Conservation (phyloP, 2,329 filamentous ascomycete species). For the Metarhizium anisopliae region DNA sequence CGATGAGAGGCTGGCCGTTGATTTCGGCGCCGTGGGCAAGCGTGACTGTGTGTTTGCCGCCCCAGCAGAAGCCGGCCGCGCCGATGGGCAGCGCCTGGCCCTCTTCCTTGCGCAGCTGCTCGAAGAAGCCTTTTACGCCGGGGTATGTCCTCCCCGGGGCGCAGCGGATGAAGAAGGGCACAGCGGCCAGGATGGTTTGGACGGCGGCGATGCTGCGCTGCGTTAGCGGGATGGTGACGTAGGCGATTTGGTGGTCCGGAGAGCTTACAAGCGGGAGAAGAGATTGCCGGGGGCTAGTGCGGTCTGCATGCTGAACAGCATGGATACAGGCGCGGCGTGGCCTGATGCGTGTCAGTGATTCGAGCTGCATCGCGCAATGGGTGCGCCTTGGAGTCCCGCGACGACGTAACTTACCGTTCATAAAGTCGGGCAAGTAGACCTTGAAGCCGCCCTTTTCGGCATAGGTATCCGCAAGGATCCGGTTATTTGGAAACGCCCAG, state of each 20-base stretch:
- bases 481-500: constrained; percentile 43
- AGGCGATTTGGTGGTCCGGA: background rate
- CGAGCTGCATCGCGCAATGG: too few relatives aligned
- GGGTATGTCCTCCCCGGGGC: constrained; percentile 22
- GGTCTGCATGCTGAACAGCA: constrained; percentile 19
- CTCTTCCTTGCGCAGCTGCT: constrained; percentile 24
- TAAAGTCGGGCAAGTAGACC: constrained; percentile 50
- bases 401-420: constrained; percentile 23
- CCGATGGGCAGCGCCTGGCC: constrained; percentile 29
- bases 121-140: constrained; percentile 26
- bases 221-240: background rate
- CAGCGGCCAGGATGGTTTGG: constrained; percentile 14
- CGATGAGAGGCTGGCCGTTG: constrained; percentile 31
- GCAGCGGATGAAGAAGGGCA: constrained; percentile 24
- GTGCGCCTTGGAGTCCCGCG: too few relatives aligned
- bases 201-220: constrained; percentile 16
- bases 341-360: constrained; percentile 11
- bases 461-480: constrained; percentile 43
- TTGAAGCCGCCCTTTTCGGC: constrained; percentile 39
- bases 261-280: constrained; percentile 19
- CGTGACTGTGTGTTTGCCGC: constrained; percentile 44
- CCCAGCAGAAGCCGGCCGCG: constrained; percentile 55
- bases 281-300: constrained; percentile 13
- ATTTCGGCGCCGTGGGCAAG: constrained; percentile 31
- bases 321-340: constrained; percentile 19